Conservation (phyloP, 2,329 filamentous ascomycete genomes). For the Colletotrichum incanum region DNA sequence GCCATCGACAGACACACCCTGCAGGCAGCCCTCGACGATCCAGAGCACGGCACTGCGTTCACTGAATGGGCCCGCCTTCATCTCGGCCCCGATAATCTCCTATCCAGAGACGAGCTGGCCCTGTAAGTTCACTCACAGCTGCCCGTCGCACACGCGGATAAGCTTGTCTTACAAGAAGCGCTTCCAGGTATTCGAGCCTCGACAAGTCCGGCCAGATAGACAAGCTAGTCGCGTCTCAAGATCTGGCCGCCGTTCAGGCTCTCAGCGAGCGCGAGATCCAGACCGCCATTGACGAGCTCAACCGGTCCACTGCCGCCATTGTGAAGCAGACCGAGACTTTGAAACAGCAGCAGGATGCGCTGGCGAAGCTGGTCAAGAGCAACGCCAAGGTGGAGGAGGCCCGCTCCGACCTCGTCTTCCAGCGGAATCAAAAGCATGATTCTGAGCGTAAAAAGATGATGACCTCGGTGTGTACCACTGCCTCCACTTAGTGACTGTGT, state of each 20-base stretch:
- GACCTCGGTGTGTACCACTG: conserved; percentile 55
- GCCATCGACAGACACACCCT: conserved; percentile 55
- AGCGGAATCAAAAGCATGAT: conserved; percentile 56
- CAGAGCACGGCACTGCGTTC: conserved; percentile 54
- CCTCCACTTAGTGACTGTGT: no score
- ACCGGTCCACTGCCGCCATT: conserved; percentile 75
- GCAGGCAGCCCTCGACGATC: conserved; percentile 55
- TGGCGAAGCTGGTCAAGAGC: conserved; percentile 67
- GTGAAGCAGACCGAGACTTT: conserved; percentile 75
- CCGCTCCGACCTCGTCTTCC: conserved; percentile 54
- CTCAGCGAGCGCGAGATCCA: conserved; percentile 73
- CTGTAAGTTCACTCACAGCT: conserved; percentile 57
- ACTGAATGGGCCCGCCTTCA: conserved; percentile 66
- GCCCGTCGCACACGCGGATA: background rate
- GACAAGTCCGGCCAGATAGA: conserved; percentile 65
- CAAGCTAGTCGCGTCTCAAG: conserved; percentile 60
- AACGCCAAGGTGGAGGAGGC: conserved; percentile 54
- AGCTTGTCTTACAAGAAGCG: conserved; percentile 40
- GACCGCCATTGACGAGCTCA: conserved; percentile 74
- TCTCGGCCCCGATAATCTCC: conserved; percentile 65
- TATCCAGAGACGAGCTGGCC: conserved; percentile 69
- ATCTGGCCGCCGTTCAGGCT: conserved; percentile 64
- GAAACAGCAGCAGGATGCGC: conserved; percentile 73
- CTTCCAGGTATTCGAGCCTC: conserved; percentile 64
- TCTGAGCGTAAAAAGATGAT: conserved; percentile 59